phyloP scores from a whole-genome alignment of 2,329 filamentous ascomycete species.

The Xylariaceae sp. region DNA sequence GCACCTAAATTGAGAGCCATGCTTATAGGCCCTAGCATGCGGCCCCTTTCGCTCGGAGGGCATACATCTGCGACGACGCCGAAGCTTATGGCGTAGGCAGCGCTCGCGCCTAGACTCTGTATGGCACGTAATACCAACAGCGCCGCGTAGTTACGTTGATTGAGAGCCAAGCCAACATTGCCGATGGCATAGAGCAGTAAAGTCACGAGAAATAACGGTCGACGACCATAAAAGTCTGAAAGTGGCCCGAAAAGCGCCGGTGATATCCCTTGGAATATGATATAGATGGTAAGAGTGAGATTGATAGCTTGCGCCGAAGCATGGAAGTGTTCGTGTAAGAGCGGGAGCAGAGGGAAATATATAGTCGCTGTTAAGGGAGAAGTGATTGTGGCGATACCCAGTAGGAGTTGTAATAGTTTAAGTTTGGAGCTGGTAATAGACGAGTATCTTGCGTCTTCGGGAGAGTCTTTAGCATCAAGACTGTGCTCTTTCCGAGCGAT shows the following conservation, averaged over 20 bases:
- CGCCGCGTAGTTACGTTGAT: not conserved
- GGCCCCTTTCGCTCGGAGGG: not conserved
- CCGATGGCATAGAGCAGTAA: not conserved
- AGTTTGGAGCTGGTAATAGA: not conserved
- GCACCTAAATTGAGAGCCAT: not conserved
- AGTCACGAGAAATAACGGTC: not conserved
- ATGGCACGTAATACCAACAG: not conserved
- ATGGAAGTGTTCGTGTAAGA: not conserved
- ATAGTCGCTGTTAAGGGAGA: constrained; percentile 4
- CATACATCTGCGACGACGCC: constrained; percentile 3
- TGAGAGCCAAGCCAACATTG: not conserved
- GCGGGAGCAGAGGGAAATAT: constrained; percentile 2
- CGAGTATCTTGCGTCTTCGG: no score
- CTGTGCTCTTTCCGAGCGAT: no score
- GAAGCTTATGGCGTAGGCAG: not conserved
- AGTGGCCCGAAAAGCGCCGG: not conserved
- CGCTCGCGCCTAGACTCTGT: not conserved
- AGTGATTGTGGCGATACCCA: not conserved
- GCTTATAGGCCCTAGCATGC: constrained; percentile 1
- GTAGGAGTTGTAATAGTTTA: not conserved
- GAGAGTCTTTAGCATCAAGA: no score
- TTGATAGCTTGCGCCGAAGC: constrained; percentile 6
- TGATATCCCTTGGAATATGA: constrained; percentile 4
- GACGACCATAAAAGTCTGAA: not conserved
- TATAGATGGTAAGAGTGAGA: constrained; percentile 3